Conservation (phyloP, 108 stramenopile species). For the Skeletonema costatum region DNA sequence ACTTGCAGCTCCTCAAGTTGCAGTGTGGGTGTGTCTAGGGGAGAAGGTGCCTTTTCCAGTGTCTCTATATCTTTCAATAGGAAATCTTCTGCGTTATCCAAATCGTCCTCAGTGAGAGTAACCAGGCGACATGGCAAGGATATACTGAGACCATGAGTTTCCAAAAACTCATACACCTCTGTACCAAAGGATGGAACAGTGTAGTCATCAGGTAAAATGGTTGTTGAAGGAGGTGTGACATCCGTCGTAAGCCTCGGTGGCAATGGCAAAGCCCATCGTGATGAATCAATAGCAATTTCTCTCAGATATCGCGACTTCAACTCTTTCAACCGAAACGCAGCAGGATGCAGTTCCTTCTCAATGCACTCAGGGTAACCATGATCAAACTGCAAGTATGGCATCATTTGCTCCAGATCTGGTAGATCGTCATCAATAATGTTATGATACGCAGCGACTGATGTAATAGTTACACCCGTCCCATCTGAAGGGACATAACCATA, state of each 20-base stretch:
- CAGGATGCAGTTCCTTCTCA: conserved; percentile 3
- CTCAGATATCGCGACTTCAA: conserved; percentile 11
- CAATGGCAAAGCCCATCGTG: conserved; percentile 1
- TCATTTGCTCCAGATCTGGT: not conserved
- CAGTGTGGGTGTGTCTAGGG: conserved; percentile 2
- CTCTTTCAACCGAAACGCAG: conserved; percentile 12
- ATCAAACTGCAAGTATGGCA: conserved; percentile 12
- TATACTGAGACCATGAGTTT: conserved; percentile 3
- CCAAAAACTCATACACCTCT: conserved; percentile 9
- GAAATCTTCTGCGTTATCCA: not conserved
- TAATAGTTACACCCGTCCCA: conserved; percentile 4
- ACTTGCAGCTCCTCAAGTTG: conserved; percentile 14
- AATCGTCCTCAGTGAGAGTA: conserved; percentile 11
- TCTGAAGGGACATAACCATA: conserved; percentile 12
- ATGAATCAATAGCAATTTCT: not conserved
- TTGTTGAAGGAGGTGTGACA: conserved; percentile 7
- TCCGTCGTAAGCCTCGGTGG: conserved; percentile 4
- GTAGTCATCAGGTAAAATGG: conserved; percentile 5
- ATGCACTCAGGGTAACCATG: conserved; percentile 20
- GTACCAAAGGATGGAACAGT: conserved; percentile 12
- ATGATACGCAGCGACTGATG: conserved; percentile 6
- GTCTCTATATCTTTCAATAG: conserved; percentile 7
- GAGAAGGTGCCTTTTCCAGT: not conserved
- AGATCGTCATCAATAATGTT: conserved; percentile 5
- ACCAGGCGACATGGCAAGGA: conserved; percentile 13